Evolutionary conservation across 257 asterid genomes (phyloP).

Genomic region (Henckelia pumila): DNA sequence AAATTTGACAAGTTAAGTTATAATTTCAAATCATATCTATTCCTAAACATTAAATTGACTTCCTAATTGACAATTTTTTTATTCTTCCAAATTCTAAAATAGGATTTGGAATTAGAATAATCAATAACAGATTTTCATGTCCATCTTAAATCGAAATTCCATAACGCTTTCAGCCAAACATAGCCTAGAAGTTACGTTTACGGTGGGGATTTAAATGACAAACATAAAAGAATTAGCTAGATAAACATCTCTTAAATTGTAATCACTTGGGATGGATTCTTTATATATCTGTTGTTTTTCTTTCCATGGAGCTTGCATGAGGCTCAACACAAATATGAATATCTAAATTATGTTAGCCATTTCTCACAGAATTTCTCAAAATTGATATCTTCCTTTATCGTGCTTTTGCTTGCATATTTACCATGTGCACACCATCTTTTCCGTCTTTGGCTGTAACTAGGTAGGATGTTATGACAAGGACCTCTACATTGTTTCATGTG

Average conservation of each 20-base stretch:
- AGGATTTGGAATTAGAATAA: too few relatives aligned
- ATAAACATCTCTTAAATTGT: not conserved
- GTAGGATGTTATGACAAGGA: not conserved
- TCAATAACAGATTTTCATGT: too few relatives aligned
- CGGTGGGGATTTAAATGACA: not conserved
- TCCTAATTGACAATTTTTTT: too few relatives aligned
- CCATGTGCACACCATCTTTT: not conserved
- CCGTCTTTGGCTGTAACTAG: not conserved
- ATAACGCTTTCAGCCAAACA: too few relatives aligned
- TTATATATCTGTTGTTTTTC: slow-evolving; percentile 5
- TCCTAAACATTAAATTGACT: too few relatives aligned
- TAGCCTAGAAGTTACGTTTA: too few relatives aligned
- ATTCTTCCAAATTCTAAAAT: too few relatives aligned
- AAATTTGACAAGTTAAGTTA: too few relatives aligned
- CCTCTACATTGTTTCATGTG: not conserved
- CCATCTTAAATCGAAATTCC: too few relatives aligned
- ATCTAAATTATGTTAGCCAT: not conserved
- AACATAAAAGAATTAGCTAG: not conserved
- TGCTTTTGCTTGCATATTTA: slow-evolving; percentile 10
- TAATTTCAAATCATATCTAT: too few relatives aligned
- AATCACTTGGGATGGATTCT: not conserved
- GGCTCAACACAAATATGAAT: slow-evolving; percentile 5
- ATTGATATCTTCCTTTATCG: slow-evolving; percentile 5
- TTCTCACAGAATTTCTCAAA: slow-evolving; percentile 8
- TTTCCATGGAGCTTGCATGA: not conserved